Evolutionary conservation across 106 monocot species (phyloP).

Genomic region (Dioscorea alata): DNA sequence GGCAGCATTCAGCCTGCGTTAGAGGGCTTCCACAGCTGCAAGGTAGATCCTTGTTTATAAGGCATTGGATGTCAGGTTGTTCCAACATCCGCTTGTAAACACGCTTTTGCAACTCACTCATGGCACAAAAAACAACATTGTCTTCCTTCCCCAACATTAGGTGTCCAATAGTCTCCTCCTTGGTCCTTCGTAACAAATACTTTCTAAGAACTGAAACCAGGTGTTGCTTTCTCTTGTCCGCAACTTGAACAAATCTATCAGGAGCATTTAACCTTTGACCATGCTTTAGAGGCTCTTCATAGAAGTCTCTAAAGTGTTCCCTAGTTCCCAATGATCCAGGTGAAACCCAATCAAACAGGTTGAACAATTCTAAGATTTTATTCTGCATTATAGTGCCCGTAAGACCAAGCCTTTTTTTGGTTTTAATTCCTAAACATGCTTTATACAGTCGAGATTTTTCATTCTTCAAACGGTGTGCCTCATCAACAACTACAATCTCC

Average conservation of each 20-base stretch:
- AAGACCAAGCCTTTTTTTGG: constrained; percentile 78
- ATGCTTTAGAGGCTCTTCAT: constrained; percentile 91
- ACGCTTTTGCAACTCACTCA: constrained; percentile 93
- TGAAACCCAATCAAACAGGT: constrained; percentile 94
- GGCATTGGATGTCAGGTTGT: constrained; percentile 83
- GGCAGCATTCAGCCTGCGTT: constrained; percentile 86
- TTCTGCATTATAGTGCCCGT: constrained; percentile 98
- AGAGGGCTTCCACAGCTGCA: constrained; percentile 93
- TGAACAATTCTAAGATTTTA: constrained; percentile 86
- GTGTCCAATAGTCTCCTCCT: constrained; percentile 96
- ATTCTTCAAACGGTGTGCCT: constrained; percentile 93
- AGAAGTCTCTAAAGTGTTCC: constrained; percentile 89
- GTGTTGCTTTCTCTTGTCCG: constrained; percentile 76
- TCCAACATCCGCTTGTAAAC: constrained; percentile 92
- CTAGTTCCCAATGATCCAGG: constrained; percentile 82
- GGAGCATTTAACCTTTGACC: constrained; percentile 90
- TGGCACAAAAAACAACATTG: constrained; percentile 89
- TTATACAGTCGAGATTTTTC: constrained; percentile 86
- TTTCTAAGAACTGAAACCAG: constrained; percentile 63
- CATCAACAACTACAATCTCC: constrained; percentile 86
- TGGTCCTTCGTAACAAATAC: constrained; percentile 86
- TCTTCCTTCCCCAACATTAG: constrained; percentile 99
- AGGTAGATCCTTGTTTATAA: constrained; percentile 85
- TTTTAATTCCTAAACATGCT: constrained; percentile 72
- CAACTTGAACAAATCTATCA: constrained; percentile 72